Percentiles rank a stretch among this genome's conserved stretches.
These are phyloP conservation scores for Alternaria ethzedia DNA, from an alignment of 2,329 filamentous ascomycete species.

Conservation along the genomic window DNA sequence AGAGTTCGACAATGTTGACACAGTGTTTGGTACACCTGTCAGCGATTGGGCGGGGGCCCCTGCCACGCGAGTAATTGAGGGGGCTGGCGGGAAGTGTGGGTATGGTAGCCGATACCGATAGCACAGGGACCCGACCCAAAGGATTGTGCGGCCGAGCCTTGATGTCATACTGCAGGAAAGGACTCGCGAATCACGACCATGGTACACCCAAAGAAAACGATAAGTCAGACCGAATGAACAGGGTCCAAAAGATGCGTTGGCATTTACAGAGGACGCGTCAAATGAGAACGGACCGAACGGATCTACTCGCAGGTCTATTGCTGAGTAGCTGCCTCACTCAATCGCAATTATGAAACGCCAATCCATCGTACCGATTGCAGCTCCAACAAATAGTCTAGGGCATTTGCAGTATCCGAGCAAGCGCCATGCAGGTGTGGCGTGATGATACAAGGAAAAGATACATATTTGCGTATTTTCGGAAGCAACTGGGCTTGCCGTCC, in stretches of 20 bases:
- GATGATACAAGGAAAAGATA: constrained; percentile 9
- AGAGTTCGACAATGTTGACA: constrained; percentile 1
- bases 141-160: constrained; percentile 12
- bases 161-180: constrained; percentile 28
- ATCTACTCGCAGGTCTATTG: neutral
- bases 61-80: constrained; percentile 21
- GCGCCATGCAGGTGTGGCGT: constrained; percentile 13
- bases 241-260: constrained; percentile 24
- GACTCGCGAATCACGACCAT: constrained; percentile 24
- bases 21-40: neutral
- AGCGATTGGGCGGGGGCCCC: constrained; percentile 19
- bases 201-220: constrained; percentile 10
- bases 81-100: constrained; percentile 25
- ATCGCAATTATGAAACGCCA: constrained; percentile 22
- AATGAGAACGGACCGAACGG: constrained; percentile 15
- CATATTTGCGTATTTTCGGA: neutral
- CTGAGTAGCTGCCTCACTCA: constrained; percentile 12
- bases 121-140: constrained; percentile 6
- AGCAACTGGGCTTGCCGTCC: neutral
- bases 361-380: constrained; percentile 5
- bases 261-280: constrained; percentile 10
- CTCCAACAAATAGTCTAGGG: neutral
- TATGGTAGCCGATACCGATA: constrained; percentile 23
- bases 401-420: neutral
- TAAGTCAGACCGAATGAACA: constrained; percentile 9